Evolutionary conservation across 2,329 filamentous ascomycete species (phyloP).

Genomic region (Aspergillus uvarum): DNA sequence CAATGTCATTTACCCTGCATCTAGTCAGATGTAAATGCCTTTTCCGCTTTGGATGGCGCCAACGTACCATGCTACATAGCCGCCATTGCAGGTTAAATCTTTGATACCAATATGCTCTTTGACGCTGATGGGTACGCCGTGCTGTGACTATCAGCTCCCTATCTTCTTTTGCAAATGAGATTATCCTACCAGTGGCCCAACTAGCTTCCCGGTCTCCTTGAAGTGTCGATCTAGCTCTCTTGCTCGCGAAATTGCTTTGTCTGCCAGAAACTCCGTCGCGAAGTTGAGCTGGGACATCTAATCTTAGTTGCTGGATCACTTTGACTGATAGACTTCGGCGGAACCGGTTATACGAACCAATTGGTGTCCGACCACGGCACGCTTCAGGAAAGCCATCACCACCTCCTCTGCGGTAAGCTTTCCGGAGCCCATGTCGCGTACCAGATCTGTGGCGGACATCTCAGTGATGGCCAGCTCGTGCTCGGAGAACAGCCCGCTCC

Average conservation of each 20-base stretch:
- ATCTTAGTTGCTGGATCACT: background rate
- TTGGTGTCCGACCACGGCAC: conserved; percentile 36
- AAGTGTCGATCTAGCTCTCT: conserved; percentile 35
- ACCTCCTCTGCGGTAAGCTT: conserved; percentile 33
- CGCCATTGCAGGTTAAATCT: conserved; percentile 42
- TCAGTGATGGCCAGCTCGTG: conserved; percentile 56
- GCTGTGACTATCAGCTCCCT: conserved; percentile 23
- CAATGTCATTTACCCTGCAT: conserved; percentile 36
- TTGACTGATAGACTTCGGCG: background rate
- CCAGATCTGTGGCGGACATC: conserved; percentile 31
- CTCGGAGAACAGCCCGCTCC: conserved; percentile 50
- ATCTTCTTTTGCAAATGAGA: background rate
- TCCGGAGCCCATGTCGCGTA: conserved; percentile 28
- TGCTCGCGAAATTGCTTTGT: conserved; percentile 35
- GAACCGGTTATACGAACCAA: conserved; percentile 21
- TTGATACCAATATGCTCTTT: conserved; percentile 64
- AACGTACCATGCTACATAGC: conserved; percentile 36
- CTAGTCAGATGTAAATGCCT: background rate
- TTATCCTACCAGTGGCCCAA: conserved; percentile 46
- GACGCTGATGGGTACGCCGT: conserved; percentile 57
- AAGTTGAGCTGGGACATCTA: conserved; percentile 31
- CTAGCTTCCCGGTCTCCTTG: conserved; percentile 40
- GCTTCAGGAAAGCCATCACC: conserved; percentile 34
- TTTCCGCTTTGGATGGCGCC: background rate
- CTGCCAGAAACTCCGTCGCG: conserved; percentile 40